These are phyloP conservation scores for Rhodosporidiobolus sp. DNA, from an alignment of 768 basidiomycete genomes.

Conservation along the genomic window DNA sequence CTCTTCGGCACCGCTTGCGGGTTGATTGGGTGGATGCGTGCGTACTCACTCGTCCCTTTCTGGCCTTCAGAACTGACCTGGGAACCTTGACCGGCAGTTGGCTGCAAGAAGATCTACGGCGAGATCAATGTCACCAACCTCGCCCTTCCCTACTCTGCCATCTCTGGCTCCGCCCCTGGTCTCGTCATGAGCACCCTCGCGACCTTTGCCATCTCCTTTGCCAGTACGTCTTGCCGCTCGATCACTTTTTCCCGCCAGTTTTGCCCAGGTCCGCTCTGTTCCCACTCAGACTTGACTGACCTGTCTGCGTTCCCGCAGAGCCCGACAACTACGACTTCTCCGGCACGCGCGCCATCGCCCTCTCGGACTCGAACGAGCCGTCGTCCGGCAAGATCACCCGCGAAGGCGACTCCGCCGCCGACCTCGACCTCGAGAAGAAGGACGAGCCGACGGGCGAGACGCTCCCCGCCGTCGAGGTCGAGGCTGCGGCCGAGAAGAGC, in stretches of 20 bases:
- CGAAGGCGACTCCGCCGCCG: constrained; percentile 45
- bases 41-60: background rate
- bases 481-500: background rate
- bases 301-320: constrained; percentile 49
- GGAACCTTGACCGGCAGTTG: background rate
- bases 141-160: constrained; percentile 48
- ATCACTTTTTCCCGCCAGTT: constrained; percentile 53
- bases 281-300: constrained; percentile 41
- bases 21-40: constrained; percentile 19
- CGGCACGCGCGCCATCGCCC: constrained; percentile 70
- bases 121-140: constrained; percentile 30
- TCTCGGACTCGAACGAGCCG: constrained; percentile 28
- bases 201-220: constrained; percentile 13
- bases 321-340: constrained; percentile 80
- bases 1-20: constrained; percentile 10
- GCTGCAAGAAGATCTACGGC: constrained; percentile 30
- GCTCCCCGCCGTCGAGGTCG: background rate
- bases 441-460: background rate
- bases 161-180: constrained; percentile 59
- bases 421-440: constrained; percentile 24
- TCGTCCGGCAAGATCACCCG: constrained; percentile 31
- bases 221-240: constrained; percentile 9
- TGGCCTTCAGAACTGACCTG: background rate
- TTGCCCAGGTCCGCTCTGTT: background rate
- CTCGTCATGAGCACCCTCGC: constrained; percentile 22